A percentile compares a stretch with the other conserved stretches of the same genome.
Conservation (phyloP, 2,329 filamentous ascomycete species). For the Domatiomyces globalis region DNA sequence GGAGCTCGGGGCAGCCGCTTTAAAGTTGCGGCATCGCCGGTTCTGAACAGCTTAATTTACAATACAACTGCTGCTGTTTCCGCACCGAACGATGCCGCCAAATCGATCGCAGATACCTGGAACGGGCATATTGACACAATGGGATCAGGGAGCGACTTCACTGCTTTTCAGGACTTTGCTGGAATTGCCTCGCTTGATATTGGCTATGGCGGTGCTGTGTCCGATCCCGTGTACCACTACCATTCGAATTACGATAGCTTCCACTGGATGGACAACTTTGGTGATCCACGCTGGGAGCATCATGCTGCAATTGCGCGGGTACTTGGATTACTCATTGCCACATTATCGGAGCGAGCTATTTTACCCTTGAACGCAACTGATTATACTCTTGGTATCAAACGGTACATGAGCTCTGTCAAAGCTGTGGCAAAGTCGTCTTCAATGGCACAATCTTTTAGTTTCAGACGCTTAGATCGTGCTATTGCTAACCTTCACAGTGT, state of each 20-base stretch:
- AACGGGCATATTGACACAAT: constrained; percentile 47
- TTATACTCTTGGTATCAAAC: constrained; percentile 44
- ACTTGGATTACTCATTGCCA: constrained; percentile 46
- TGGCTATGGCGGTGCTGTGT: constrained; percentile 36
- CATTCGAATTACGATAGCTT: constrained; percentile 75
- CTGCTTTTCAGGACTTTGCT: constrained; percentile 58
- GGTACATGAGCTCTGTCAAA: constrained; percentile 27
- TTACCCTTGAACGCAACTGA: constrained; percentile 51
- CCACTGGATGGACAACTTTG: constrained; percentile 68
- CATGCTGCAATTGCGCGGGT: constrained; percentile 52
- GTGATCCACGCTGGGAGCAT: constrained; percentile 49
- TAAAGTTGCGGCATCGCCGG: constrained; percentile 51
- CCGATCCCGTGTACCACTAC: constrained; percentile 53
- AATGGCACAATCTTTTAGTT: constrained; percentile 9
- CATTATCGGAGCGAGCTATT: constrained; percentile 47
- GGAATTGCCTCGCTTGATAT: constrained; percentile 54
- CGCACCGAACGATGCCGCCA: constrained; percentile 59
- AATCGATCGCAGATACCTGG: constrained; percentile 58
- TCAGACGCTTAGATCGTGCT: constrained; percentile 32
- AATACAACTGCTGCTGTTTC: constrained; percentile 32
- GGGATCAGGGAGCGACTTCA: constrained; percentile 61
- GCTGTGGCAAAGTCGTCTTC: constrained; percentile 9
- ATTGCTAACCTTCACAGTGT: constrained; percentile 36
- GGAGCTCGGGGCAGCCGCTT: constrained; percentile 55
- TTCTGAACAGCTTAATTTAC: constrained; percentile 59